Evolutionary conservation across 2,329 filamentous ascomycete species (phyloP), one percentile per base, ranked within the genome.

Genomic region (Beauveria bassiana): DNA sequence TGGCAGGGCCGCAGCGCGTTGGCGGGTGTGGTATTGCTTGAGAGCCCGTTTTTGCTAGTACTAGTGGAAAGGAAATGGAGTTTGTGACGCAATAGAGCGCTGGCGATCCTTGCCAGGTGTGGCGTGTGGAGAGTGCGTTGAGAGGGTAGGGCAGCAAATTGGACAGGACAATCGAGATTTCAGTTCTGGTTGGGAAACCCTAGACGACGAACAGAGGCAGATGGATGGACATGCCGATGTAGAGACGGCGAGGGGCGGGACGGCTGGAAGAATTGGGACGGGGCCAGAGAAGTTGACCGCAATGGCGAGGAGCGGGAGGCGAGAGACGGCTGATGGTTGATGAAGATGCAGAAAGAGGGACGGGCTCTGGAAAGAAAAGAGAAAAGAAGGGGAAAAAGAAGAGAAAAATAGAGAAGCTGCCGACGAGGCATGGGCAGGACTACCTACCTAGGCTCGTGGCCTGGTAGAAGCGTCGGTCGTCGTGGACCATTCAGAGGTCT

Each of bases 31-130:
- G 16, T 59, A 38, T 55, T 54, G 42, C 24, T 54, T 9, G 40
- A 22, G 59, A 55, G 34, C 51, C 59, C 59, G 50, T 55, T 55
- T 59, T 61, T 47, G 22, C 20, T 20, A 46, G 31, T 38, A 28
- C 51, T 61, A 61, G 59, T 40, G 59, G 14, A 40, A 49, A 42
- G 20, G 24, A 26, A 46, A 54, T 61, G 59, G 59, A 49, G 51
- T 34, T 54, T 61, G 59, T 61, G 59, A 61, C 59, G 59, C 59
- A 61, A 55, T 61, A 49, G 59, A 61, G 59, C 59, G 43, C 59
- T 61, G 59, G 42, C 31, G 51, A 61, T 61, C 59, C 51, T 24
- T 55, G 43, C 50, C 59, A 49, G 40, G 59, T 49, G 49, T 54
- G 51, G 59, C 42, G 42, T 40, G 59, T 61, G 59, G 59, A 53